These are phyloP conservation scores for Sphaerulina vaccinii DNA, from an alignment of 2,329 filamentous ascomycete species.

Conservation along the genomic window DNA sequence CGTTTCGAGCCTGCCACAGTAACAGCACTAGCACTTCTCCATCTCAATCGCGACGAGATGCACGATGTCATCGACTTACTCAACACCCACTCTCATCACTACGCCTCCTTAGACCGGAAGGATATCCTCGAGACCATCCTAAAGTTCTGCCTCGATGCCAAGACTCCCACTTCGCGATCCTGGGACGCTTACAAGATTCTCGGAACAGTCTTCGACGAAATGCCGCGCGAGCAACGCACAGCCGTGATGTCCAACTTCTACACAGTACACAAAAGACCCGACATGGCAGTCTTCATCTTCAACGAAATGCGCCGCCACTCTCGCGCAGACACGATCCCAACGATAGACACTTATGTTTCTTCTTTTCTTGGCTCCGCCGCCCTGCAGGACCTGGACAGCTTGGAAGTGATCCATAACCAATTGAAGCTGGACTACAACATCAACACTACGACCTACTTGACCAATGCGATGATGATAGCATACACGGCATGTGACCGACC, in stretches of 20 bases:
- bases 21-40: slow-evolving; percentile 67
- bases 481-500: slow-evolving; percentile 70
- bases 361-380: slow-evolving; percentile 70
- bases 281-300: slow-evolving; percentile 85
- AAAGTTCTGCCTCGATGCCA: slow-evolving; percentile 63
- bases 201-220: slow-evolving; percentile 59
- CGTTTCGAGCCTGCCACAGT: slow-evolving; percentile 73
- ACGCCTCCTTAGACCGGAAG: slow-evolving; percentile 67
- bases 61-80: slow-evolving; percentile 80
- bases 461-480: slow-evolving; percentile 84
- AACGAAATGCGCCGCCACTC: slow-evolving; percentile 86
- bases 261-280: slow-evolving; percentile 64
- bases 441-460: slow-evolving; percentile 70
- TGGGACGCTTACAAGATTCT: slow-evolving; percentile 64
- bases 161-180: slow-evolving; percentile 61
- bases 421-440: slow-evolving; percentile 87
- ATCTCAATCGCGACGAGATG: slow-evolving; percentile 73
- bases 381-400: slow-evolving; percentile 51
- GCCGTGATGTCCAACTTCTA: slow-evolving; percentile 83
- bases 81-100: slow-evolving; percentile 69
- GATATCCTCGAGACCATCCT: slow-evolving; percentile 66
- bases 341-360: slow-evolving; percentile 69
- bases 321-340: slow-evolving; percentile 63
- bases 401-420: slow-evolving; percentile 84
- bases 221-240: slow-evolving; percentile 63